Conservation (phyloP, 495 filamentous ascomycete species). For the Neurospora sp. region DNA sequence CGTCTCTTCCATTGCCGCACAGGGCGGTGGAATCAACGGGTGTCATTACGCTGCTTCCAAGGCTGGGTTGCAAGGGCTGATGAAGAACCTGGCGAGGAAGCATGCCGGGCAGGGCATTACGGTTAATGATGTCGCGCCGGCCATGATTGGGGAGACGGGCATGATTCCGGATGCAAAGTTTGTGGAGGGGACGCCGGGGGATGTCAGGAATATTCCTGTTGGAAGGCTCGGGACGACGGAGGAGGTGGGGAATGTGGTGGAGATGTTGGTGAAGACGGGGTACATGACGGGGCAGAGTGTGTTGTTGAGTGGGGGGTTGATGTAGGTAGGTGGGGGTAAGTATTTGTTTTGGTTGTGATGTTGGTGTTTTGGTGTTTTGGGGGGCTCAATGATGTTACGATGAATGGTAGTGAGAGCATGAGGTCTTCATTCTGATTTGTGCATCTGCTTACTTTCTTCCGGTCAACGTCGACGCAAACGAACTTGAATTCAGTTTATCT, state of each 20-base stretch:
- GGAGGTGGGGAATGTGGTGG: conserved; percentile 59
- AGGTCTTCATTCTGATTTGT: background rate
- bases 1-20: conserved; percentile 57
- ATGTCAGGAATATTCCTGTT: conserved; percentile 45
- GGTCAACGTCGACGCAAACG: background rate
- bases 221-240: conserved; percentile 53
- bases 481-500: background rate
- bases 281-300: conserved; percentile 60
- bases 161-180: conserved; percentile 52
- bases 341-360: background rate
- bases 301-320: conserved; percentile 47
- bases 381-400: background rate
- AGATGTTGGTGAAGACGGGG: conserved; percentile 56
- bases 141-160: conserved; percentile 60
- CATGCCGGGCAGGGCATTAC: conserved; percentile 57
- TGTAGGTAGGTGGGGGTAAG: conserved; percentile 10
- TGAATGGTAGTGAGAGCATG: background rate
- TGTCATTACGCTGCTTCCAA: conserved; percentile 62
- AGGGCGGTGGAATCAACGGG: conserved; percentile 58
- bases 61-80: conserved; percentile 52
- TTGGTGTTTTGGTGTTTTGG: background rate
- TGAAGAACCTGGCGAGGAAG: conserved; percentile 53
- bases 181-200: conserved; percentile 38
- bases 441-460: background rate
- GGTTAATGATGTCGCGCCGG: conserved; percentile 66